Evolutionary conservation across 305 asterid genomes (phyloP), one percentile per base, ranked within the genome.

Genomic region (Solanum hybrid): DNA sequence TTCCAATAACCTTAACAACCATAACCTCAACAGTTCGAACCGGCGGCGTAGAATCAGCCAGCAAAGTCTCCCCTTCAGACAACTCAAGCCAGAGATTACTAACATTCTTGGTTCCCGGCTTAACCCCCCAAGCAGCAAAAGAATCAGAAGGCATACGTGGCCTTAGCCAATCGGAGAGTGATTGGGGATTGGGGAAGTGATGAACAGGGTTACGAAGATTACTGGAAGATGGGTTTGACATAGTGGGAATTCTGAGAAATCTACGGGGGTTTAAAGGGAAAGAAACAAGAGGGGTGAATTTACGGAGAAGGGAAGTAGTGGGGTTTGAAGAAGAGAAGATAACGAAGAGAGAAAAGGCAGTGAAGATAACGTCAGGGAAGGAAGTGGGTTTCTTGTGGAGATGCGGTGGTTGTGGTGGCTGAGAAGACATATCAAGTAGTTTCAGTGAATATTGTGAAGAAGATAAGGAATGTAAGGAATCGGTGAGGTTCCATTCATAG

Each of bases 81-180:
- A 97, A 92, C 86, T 97, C 99, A 34, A 97, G 97, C 97, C 97
- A 97, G 14, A 97, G 91, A 73, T 96, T 97, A 89, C 95, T 96
- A 51, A 97, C 94, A 80, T 96, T 97, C 89, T 97, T 97, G 10
- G 99, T 97, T 6, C 99, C 99, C 9, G 99, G 98, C 86, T 94
- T 95, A 61, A 95, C 95, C 3, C 99, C 99, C 99, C 99, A 97
- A 14, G 99, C 92, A 67, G 96, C 97, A 91, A 96, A 95, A 2
- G 93, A 88, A n/a, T 96, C 97, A 42, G 96, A 93, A 86, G 95
- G 92, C 76, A 97, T 89, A 16, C 99, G 95, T 4, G 98, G 99
- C 89, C 78, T 92, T 87, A 97, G 95, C 99, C 99, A 96, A 90
- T 96, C 98, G 95, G 98, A 95, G 86, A 97, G 95, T 67, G 96